Conservation (phyloP, 805 yeast species). For the Metschnikowia chrysomelidarum region DNA sequence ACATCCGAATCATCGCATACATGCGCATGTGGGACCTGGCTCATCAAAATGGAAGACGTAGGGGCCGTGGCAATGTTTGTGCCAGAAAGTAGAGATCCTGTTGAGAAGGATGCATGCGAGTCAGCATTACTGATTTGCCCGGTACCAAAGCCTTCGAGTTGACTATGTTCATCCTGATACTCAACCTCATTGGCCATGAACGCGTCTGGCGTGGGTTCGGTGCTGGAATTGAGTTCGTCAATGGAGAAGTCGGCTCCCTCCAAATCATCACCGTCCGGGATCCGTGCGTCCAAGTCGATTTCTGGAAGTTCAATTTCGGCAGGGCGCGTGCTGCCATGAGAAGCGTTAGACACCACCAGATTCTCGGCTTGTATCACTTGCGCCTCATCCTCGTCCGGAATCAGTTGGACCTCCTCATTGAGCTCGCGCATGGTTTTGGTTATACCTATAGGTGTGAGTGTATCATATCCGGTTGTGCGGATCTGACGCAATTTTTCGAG, state of each 20-base stretch:
- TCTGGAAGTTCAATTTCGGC: slow-evolving; percentile 6
- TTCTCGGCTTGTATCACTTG: slow-evolving; percentile 16
- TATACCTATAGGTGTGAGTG: slow-evolving; percentile 39
- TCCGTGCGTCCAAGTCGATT: slow-evolving; percentile 17
- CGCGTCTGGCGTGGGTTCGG: slow-evolving; percentile 40
- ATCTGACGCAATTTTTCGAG: slow-evolving; percentile 27
- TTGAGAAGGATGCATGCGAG: slow-evolving; percentile 8
- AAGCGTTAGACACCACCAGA: slow-evolving; percentile 7
- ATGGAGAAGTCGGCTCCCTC: slow-evolving; percentile 20
- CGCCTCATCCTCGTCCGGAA: slow-evolving; percentile 12
- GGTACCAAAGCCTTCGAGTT: slow-evolving; percentile 9
- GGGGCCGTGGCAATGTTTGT: slow-evolving; percentile 3
- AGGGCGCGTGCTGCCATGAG: no score
- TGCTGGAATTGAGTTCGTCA: slow-evolving; percentile 7
- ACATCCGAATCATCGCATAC: slow-evolving; percentile 35
- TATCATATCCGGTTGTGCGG: slow-evolving; percentile 32
- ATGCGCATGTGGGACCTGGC: slow-evolving; percentile 12
- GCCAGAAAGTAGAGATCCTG: slow-evolving; percentile 8
- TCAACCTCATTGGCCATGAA: slow-evolving; percentile 49
- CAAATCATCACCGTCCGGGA: slow-evolving; percentile 24
- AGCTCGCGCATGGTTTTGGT: slow-evolving; percentile 41
- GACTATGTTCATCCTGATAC: slow-evolving; percentile 40
- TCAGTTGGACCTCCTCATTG: slow-evolving; percentile 19
- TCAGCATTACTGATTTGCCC: slow-evolving; percentile 11
- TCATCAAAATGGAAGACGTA: slow-evolving; percentile 18